A percentile compares a stretch with the other conserved stretches of the same genome.
Evolutionary conservation across 2,329 filamentous ascomycete species (phyloP).

Genomic region (Epichloe sp.): DNA sequence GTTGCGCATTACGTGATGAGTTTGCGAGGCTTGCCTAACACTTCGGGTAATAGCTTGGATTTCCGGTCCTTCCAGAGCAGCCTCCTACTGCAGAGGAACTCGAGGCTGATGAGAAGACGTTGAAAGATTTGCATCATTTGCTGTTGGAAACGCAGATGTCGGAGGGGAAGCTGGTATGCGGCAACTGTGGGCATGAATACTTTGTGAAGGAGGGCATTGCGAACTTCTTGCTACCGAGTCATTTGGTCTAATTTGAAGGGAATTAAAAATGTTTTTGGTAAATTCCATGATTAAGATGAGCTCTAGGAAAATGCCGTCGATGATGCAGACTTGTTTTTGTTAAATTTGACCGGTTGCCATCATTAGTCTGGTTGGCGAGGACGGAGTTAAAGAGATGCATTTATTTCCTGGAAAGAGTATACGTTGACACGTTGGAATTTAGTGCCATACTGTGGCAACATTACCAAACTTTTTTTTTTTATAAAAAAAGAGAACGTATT

Average conservation of each 20-base stretch:
- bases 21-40: too few relatives aligned
- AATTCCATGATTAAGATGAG: background rate
- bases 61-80: conserved; percentile 55
- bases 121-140: conserved; percentile 67
- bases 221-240: conserved; percentile 87
- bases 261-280: background rate
- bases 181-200: conserved; percentile 87
- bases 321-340: background rate
- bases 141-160: conserved; percentile 82
- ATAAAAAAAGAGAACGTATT: too few relatives aligned
- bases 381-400: background rate
- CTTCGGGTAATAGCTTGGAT: conserved; percentile 49
- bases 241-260: conserved; percentile 46
- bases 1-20: too few relatives aligned
- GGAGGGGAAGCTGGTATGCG: conserved; percentile 76
- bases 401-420: background rate
- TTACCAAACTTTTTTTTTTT: background rate
- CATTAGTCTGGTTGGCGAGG: background rate
- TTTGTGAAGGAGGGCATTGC: conserved; percentile 90
- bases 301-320: background rate
- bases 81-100: conserved; percentile 50
- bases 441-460: background rate
- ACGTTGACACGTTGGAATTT: background rate
- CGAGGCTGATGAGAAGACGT: conserved; percentile 51
- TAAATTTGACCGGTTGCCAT: background rate